Conservation (phyloP, 768 basidiomycete genomes). For the Rhizopogon roseolus region DNA sequence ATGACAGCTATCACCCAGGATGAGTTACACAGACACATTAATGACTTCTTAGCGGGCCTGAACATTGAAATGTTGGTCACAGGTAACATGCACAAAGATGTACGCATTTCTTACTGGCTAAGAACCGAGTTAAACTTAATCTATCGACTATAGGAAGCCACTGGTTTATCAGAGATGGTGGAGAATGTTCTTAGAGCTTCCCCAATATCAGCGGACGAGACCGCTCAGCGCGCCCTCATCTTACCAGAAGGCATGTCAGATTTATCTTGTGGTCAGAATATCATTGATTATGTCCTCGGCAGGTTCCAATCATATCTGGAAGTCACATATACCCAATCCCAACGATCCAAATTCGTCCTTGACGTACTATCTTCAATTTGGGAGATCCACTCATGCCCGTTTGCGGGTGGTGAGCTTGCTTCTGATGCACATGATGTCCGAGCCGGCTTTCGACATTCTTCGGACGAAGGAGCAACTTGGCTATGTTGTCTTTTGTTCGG, state of each 20-base stretch:
- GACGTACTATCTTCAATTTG: conserved; percentile 82
- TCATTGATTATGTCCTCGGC: conserved; percentile 9
- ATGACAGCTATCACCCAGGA: conserved; percentile 60
- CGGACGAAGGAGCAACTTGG: conserved; percentile 95
- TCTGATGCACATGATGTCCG: conserved; percentile 79
- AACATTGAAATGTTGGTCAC: conserved; percentile 70
- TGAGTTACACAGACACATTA: conserved; percentile 63
- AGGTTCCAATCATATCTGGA: conserved; percentile 73
- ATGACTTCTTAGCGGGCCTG: conserved; percentile 54
- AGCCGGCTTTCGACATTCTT: conserved; percentile 87
- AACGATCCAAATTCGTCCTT: conserved; percentile 85
- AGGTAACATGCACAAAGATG: conserved; percentile 85
- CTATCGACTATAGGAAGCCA: conserved; percentile 57
- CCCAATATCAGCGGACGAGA: conserved; percentile 49
- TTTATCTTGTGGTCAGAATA: background rate
- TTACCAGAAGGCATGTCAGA: conserved; percentile 57
- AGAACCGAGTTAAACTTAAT: background rate
- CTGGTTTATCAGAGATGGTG: conserved; percentile 62
- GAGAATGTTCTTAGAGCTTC: conserved; percentile 61
- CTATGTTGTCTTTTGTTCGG: conserved; percentile 73
- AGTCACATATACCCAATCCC: conserved; percentile 66
- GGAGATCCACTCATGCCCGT: conserved; percentile 56
- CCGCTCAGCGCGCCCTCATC: conserved; percentile 55
- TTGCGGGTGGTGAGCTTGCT: conserved; percentile 66
- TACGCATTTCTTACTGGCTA: conserved; percentile 29